phyloP scores from a whole-genome alignment of 805 yeast genomes.

The Diddensiella santjacobensis region DNA sequence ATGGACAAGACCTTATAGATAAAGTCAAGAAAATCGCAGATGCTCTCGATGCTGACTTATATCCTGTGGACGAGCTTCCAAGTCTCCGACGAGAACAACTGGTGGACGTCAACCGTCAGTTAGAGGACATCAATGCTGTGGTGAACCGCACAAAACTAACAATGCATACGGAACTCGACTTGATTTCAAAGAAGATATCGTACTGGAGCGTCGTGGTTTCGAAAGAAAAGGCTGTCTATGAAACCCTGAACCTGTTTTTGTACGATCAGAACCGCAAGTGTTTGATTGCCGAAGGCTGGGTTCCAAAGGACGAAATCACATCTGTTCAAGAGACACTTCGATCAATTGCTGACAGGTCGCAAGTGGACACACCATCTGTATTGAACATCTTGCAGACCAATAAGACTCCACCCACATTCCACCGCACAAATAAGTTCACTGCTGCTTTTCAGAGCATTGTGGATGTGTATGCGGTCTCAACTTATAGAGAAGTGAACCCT shows the following conservation, averaged over 20 bases:
- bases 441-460: slow-evolving; percentile 88
- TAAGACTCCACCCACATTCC: slow-evolving; percentile 90
- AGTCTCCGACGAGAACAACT: slow-evolving; percentile 37
- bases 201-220: slow-evolving; percentile 67
- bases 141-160: slow-evolving; percentile 63
- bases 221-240: slow-evolving; percentile 80
- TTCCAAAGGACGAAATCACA: slow-evolving; percentile 73
- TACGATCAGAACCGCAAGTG: slow-evolving; percentile 82
- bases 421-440: slow-evolving; percentile 91
- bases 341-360: slow-evolving; percentile 51
- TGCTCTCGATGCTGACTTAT: slow-evolving; percentile 80
- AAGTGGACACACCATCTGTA: slow-evolving; percentile 44
- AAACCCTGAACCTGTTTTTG: slow-evolving; percentile 72
- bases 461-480: slow-evolving; percentile 92
- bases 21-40: slow-evolving; percentile 82
- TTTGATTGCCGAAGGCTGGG: slow-evolving; percentile 94
- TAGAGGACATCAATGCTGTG: slow-evolving; percentile 57
- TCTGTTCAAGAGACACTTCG: slow-evolving; percentile 63
- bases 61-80: slow-evolving; percentile 51
- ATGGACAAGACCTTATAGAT: slow-evolving; percentile 70
- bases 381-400: slow-evolving; percentile 63
- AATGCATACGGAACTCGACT: slow-evolving; percentile 69
- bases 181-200: slow-evolving; percentile 69
- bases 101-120: slow-evolving; percentile 42
- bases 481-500: slow-evolving; percentile 93